A percentile compares a stretch with the other conserved stretches of the same genome.
These are phyloP conservation scores for Aquilaria sinensis DNA, from an alignment of 345 rosid genomes.

Conservation along the genomic window DNA sequence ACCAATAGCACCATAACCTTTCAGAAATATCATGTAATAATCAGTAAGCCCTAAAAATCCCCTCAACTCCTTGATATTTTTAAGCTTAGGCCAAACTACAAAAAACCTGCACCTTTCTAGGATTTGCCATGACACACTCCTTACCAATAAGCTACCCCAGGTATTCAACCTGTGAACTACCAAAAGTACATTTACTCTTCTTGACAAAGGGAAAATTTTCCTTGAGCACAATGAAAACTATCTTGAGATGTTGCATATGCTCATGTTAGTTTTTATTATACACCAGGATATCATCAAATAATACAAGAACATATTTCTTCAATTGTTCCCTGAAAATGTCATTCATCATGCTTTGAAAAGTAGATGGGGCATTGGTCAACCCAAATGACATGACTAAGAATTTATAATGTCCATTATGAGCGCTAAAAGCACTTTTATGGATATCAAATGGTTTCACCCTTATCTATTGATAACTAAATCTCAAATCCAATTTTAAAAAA, in stretches of 20 bases:
- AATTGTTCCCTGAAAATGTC: not conserved
- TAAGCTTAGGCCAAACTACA: not conserved
- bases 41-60: not conserved
- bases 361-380: not conserved
- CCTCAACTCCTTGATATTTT: not conserved
- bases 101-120: not conserved
- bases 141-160: not conserved
- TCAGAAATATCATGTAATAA: not conserved
- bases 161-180: not conserved
- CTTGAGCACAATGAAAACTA: not conserved
- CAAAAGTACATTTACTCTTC: not conserved
- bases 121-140: not conserved
- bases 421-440: not conserved
- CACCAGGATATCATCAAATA: not conserved
- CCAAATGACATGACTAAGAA: not conserved
- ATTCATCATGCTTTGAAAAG: not conserved
- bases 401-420: not conserved
- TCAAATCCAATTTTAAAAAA: not conserved
- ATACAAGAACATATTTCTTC: not conserved
- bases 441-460: not conserved
- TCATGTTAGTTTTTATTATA: not conserved
- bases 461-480: not conserved
- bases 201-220: not conserved
- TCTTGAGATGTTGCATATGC: not conserved
- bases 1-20: too few species aligned